Percentiles rank a stretch among this genome's conserved stretches.
phyloP scores from a whole-genome alignment of 257 asterid species.

The Primulina huaijiensis region DNA sequence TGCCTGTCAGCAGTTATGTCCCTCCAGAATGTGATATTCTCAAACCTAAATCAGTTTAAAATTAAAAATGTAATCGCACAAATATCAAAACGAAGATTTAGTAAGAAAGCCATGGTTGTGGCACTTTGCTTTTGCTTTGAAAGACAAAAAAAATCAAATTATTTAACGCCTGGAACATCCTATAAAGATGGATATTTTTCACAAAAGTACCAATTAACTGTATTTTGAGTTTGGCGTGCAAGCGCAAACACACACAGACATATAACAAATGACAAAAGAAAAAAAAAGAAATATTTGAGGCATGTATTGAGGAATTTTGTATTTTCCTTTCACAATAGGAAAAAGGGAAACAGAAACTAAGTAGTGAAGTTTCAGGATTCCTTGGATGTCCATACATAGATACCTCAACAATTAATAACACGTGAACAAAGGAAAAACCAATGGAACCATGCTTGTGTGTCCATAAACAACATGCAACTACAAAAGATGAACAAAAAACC shows the following conservation, averaged over 20 bases:
- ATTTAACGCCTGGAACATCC: background rate
- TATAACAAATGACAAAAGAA: background rate
- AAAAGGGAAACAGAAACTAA: background rate
- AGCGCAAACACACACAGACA: background rate
- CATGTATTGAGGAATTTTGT: background rate
- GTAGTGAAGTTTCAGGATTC: background rate
- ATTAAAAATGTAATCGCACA: conserved; percentile 13
- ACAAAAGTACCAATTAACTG: background rate
- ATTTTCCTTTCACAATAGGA: background rate
- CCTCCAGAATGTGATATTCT: conserved; percentile 88
- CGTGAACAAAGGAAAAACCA: background rate
- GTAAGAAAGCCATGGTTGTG: conserved; percentile 7
- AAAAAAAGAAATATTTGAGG: background rate
- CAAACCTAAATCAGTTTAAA: conserved; percentile 55
- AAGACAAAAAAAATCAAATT: background rate
- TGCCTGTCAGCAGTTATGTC: conserved; percentile 58
- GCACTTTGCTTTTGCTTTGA: conserved; percentile 1
- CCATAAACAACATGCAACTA: background rate
- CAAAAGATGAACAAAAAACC: background rate
- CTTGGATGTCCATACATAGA: background rate
- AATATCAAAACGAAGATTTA: background rate
- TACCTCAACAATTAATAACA: background rate
- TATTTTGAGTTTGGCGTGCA: background rate
- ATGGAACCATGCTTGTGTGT: background rate
- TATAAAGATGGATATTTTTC: background rate